Percentiles rank a stretch among this genome's conserved stretches.
phyloP scores from a whole-genome alignment of 768 basidiomycete species.

The Boletus fagicola region DNA sequence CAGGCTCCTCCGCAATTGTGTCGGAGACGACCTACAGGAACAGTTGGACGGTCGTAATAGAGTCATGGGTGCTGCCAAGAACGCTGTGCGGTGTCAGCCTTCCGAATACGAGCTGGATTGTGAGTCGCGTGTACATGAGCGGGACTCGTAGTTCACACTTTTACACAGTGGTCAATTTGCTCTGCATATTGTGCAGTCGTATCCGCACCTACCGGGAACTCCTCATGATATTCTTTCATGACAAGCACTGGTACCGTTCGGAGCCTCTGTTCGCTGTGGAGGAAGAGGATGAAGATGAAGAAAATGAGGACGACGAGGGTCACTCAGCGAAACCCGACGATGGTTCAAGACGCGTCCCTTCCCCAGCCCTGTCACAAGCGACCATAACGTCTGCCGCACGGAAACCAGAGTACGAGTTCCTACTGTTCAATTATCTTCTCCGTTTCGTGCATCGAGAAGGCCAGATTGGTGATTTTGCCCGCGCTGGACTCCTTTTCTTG shows the following conservation, averaged over 20 bases:
- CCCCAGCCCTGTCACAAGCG: constrained; percentile 60
- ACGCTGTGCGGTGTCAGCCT: constrained; percentile 62
- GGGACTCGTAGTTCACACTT: constrained; percentile 6
- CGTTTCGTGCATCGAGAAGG: constrained; percentile 95
- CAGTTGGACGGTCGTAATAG: constrained; percentile 74
- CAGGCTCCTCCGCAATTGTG: constrained; percentile 79
- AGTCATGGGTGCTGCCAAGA: constrained; percentile 83
- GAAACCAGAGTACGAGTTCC: constrained; percentile 91
- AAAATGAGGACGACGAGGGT: constrained; percentile 43
- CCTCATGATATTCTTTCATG: constrained; percentile 96
- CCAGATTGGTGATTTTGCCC: constrained; percentile 88
- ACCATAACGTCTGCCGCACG: constrained; percentile 56
- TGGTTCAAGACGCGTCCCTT: constrained; percentile 36
- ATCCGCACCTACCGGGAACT: constrained; percentile 87
- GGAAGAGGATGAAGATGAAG: constrained; percentile 68
- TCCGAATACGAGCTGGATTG: constrained; percentile 88
- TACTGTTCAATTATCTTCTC: constrained; percentile 92
- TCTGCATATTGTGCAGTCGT: constrained; percentile 89
- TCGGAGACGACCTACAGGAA: constrained; percentile 90
- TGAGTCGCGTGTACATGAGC: constrained; percentile 39
- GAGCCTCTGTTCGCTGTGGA: constrained; percentile 74
- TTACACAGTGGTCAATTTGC: constrained; percentile 76
- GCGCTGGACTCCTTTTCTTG: constrained; percentile 88
- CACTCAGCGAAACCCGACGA: constrained; percentile 5
- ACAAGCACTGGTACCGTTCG: constrained; percentile 82